phyloP scores from a whole-genome alignment of 2,329 filamentous ascomycete genomes.

The Diplocarpon rosae region DNA sequence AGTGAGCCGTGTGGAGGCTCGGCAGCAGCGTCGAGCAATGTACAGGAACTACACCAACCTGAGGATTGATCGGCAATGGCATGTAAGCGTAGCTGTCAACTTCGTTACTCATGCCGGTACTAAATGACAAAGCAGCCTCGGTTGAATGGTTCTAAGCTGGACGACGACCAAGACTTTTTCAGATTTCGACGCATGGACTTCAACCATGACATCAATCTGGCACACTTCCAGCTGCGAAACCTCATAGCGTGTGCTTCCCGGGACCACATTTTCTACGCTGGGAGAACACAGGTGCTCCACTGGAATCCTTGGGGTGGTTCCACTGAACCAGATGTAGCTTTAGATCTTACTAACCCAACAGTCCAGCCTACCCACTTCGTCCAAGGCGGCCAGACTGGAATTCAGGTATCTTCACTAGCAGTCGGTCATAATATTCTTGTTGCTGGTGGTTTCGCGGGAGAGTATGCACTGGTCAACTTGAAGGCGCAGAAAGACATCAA shows the following conservation, averaged over 20 bases:
- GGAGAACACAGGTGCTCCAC: constrained; percentile 37
- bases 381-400: constrained; percentile 12
- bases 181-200: constrained; percentile 47
- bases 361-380: constrained; percentile 15
- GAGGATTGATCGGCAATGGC: constrained; percentile 35
- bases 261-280: constrained; percentile 47
- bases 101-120: neutral
- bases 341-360: constrained; percentile 23
- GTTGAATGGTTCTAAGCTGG: constrained; percentile 11
- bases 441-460: constrained; percentile 30
- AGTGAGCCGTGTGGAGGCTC: constrained; percentile 38
- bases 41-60: constrained; percentile 50
- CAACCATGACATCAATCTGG: constrained; percentile 39
- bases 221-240: constrained; percentile 59
- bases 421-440: constrained; percentile 28
- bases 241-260: constrained; percentile 46
- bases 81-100: constrained; percentile 31
- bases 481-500: constrained; percentile 21
- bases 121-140: constrained; percentile 9
- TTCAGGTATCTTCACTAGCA: constrained; percentile 27
- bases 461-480: constrained; percentile 30
- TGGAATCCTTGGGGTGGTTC: constrained; percentile 39
- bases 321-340: constrained; percentile 9
- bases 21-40: constrained; percentile 34
- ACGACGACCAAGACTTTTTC: constrained; percentile 35